These are phyloP conservation scores for Hysterangium stoloniferum DNA, from an alignment of 768 basidiomycete genomes.

Conservation along the genomic window DNA sequence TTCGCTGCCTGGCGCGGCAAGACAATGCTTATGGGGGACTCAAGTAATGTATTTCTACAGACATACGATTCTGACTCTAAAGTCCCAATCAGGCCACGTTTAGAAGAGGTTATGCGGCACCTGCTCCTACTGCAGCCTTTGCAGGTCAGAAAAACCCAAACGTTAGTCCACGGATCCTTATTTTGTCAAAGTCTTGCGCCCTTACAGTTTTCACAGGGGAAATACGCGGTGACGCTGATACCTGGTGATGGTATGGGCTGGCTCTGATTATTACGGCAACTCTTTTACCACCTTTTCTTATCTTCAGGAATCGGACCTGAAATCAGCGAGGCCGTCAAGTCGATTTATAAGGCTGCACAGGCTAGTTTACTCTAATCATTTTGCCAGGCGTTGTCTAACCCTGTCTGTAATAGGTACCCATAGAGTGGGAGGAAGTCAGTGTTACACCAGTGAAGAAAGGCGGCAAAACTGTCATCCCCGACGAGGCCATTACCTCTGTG, in stretches of 20 bases:
- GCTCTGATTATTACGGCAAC: neutral
- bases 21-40: constrained; percentile 5
- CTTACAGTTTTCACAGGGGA: constrained; percentile 51
- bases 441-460: constrained; percentile 90
- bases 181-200: neutral
- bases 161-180: constrained; percentile 39
- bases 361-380: constrained; percentile 31
- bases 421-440: constrained; percentile 98
- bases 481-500: constrained; percentile 81
- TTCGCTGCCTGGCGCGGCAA: constrained; percentile 14
- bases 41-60: constrained; percentile 4
- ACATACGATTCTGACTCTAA: neutral
- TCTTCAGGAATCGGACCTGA: constrained; percentile 91
- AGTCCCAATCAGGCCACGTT: constrained; percentile 30
- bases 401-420: constrained; percentile 63
- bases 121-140: constrained; percentile 81
- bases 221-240: constrained; percentile 93
- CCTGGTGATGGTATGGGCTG: constrained; percentile 80
- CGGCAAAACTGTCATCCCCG: constrained; percentile 96
- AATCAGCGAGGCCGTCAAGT: constrained; percentile 92
- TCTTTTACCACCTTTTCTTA: constrained; percentile 1
- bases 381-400: neutral
- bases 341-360: constrained; percentile 84
- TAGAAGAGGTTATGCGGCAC: constrained; percentile 56
- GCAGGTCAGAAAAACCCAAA: constrained; percentile 82